Conservation (phyloP, 352 stramenopile genomes). For the Aphanomyces euteiches region DNA sequence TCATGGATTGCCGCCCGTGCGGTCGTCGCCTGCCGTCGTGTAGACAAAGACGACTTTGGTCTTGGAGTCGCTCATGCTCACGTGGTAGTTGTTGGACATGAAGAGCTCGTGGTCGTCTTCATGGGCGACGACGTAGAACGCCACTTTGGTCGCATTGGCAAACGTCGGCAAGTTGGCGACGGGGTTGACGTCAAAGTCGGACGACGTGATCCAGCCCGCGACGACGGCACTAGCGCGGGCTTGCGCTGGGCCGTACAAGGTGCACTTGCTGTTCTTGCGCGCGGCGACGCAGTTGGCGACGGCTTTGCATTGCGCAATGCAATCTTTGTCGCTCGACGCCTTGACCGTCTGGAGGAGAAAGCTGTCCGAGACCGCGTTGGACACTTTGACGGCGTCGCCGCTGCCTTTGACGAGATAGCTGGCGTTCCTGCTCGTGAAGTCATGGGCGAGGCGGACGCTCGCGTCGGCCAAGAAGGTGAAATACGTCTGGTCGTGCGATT, state of each 20-base stretch:
- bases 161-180: neutral
- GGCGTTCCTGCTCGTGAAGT: neutral
- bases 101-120: conserved; percentile 30
- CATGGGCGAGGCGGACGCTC: neutral
- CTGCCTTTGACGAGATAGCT: neutral
- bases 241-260: neutral
- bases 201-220: neutral
- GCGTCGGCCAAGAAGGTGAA: conserved; percentile 20
- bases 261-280: neutral
- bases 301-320: conserved; percentile 14
- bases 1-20: conserved; percentile 1
- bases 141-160: neutral
- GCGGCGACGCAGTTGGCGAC: neutral
- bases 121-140: conserved; percentile 17
- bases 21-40: conserved; percentile 21
- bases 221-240: neutral
- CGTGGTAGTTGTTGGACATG: conserved; percentile 11
- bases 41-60: conserved; percentile 28
- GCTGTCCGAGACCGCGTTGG: neutral
- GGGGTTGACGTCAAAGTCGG: neutral
- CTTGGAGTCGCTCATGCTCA: neutral
- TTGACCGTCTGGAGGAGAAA: neutral
- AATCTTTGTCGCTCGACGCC: neutral
- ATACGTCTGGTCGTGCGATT: neutral
- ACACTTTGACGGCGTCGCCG: neutral